A percentile compares a stretch with the other conserved stretches of the same genome.
Evolutionary conservation across 1,284 basidiomycete genomes (phyloP).

Genomic region (Rhodotorula sp.): DNA sequence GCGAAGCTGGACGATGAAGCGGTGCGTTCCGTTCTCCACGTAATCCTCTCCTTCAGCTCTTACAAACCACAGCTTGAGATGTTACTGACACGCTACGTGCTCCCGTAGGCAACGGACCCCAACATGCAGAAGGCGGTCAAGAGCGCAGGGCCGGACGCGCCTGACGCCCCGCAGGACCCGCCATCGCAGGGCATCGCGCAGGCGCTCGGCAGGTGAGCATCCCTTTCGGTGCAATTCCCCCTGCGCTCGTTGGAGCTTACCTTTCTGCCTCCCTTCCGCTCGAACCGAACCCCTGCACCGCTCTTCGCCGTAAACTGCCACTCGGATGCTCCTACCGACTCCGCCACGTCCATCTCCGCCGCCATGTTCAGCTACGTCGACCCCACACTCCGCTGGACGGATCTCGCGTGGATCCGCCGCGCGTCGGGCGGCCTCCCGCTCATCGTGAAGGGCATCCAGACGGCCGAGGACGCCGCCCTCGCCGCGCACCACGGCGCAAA

Average conservation of each 20-base stretch:
- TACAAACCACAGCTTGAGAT: too few relatives aligned
- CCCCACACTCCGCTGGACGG: slow-evolving; percentile 51
- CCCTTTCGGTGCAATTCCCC: not conserved
- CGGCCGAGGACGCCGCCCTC: slow-evolving; percentile 70
- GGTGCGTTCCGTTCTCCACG: not conserved
- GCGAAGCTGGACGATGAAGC: slow-evolving; percentile 50
- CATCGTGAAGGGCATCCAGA: slow-evolving; percentile 57
- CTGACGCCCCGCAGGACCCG: slow-evolving; percentile 22
- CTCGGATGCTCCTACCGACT: slow-evolving; percentile 1
- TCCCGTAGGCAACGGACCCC: slow-evolving; percentile 2
- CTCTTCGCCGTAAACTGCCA: not conserved
- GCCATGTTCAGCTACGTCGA: slow-evolving; percentile 42
- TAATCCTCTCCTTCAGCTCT: not conserved
- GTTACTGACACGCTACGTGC: not conserved
- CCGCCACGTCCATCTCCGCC: slow-evolving; percentile 12
- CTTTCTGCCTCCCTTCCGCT: not conserved
- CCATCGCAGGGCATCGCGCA: slow-evolving; percentile 33
- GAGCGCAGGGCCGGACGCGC: slow-evolving; percentile 7
- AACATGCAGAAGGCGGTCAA: slow-evolving; percentile 29
- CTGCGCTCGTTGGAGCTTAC: not conserved
- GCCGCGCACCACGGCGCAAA: slow-evolving; percentile 55
- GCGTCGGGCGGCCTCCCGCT: slow-evolving; percentile 53
- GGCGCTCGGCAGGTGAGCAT: slow-evolving; percentile 33
- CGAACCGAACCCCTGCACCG: too few relatives aligned
- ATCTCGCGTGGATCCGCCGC: slow-evolving; percentile 55